phyloP scores from a whole-genome alignment of 176 grass and related monocot species.

The Aechmea fasciata region DNA sequence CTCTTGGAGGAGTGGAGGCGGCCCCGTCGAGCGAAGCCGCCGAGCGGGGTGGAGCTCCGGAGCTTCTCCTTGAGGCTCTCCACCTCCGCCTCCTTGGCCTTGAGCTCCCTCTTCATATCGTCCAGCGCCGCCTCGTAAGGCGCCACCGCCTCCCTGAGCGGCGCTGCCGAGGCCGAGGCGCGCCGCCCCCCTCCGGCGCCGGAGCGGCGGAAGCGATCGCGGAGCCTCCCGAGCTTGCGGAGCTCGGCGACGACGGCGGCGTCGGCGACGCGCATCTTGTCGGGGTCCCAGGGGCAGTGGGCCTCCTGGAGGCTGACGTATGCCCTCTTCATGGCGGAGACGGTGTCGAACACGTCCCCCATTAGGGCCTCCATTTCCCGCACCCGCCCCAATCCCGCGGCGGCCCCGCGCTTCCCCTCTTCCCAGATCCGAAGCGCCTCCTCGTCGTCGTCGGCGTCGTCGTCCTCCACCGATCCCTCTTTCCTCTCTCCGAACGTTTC shows the following conservation, averaged over 20 bases:
- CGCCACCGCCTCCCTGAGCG: conserved; percentile 65
- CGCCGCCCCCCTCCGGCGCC: background rate
- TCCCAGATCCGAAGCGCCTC: conserved; percentile 74
- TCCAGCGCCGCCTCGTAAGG: conserved; percentile 88
- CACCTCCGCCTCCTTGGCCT: conserved; percentile 69
- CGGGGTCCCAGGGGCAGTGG: conserved; percentile 85
- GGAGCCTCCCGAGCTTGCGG: conserved; percentile 59
- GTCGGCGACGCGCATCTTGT: conserved; percentile 68
- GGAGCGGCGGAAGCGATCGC: conserved; percentile 69
- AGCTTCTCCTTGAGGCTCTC: conserved; percentile 66
- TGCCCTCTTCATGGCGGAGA: conserved; percentile 62
- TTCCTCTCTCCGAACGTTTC: conserved; percentile 16
- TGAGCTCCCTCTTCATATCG: conserved; percentile 67
- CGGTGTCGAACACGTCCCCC: conserved; percentile 71
- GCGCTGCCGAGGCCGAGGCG: background rate
- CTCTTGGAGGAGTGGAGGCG: conserved; percentile 28
- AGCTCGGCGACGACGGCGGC: conserved; percentile 73
- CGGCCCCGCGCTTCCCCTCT: conserved; percentile 22
- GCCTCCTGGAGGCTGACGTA: conserved; percentile 73
- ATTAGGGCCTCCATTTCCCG: conserved; percentile 54
- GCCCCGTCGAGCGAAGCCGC: conserved; percentile 25
- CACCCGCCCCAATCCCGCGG: conserved; percentile 18
- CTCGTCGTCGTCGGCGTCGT: conserved; percentile 35
- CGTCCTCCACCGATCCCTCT: background rate
- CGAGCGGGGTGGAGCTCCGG: conserved; percentile 22